Evolutionary conservation across 805 yeast species (phyloP).

Genomic region (Komagataella mondaviorum): DNA sequence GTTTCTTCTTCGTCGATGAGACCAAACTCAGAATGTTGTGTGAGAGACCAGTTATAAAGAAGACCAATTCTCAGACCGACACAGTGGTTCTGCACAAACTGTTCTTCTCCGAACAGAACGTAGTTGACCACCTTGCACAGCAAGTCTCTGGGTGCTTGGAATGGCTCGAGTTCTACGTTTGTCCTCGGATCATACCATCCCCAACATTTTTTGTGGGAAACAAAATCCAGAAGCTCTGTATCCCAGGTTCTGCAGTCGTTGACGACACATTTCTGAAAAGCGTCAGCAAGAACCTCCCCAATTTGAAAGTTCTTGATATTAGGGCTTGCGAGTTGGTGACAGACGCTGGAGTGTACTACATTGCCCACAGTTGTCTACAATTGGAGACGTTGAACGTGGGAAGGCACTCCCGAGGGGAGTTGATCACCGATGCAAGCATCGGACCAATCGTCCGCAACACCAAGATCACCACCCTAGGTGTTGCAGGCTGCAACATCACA

Average conservation of each 20-base stretch:
- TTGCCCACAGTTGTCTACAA: conserved; percentile 46
- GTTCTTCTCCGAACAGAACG: conserved; percentile 34
- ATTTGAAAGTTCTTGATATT: conserved; percentile 53
- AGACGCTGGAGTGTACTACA: conserved; percentile 60
- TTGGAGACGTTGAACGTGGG: conserved; percentile 64
- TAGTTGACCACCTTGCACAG: conserved; percentile 33
- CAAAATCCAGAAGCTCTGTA: conserved; percentile 29
- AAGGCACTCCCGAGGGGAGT: conserved; percentile 53
- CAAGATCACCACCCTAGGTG: conserved; percentile 55
- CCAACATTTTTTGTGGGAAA: conserved; percentile 27
- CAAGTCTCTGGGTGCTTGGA: conserved; percentile 32
- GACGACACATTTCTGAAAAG: conserved; percentile 43
- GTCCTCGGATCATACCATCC: conserved; percentile 58
- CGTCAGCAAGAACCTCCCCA: conserved; percentile 43
- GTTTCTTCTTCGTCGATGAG: conserved; percentile 39
- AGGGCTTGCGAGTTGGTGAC: conserved; percentile 74
- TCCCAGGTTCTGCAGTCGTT: conserved; percentile 61
- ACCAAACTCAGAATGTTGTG: conserved; percentile 17
- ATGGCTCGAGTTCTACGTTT: conserved; percentile 74
- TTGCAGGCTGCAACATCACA: conserved; percentile 77
- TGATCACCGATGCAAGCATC: conserved; percentile 60
- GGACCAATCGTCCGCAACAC: conserved; percentile 44
- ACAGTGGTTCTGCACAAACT: conserved; percentile 57
- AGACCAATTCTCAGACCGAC: conserved; percentile 10
- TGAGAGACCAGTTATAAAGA: conserved; percentile 1